Evolutionary conservation across 1,284 basidiomycete genomes (phyloP).

Genomic region (Neolentinus lepideus): DNA sequence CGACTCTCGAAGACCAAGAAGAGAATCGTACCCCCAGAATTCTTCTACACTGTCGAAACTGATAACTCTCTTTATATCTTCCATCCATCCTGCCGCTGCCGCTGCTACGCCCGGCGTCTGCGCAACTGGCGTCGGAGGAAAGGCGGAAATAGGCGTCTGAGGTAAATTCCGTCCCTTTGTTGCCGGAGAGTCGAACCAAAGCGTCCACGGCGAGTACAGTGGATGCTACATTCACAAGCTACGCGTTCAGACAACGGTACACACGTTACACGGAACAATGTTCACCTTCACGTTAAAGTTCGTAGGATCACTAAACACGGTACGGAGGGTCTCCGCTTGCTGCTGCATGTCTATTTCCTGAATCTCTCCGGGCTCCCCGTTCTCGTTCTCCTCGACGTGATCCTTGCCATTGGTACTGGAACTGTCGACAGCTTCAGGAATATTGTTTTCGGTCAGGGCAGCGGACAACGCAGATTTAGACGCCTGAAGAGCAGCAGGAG

Average conservation of each 20-base stretch:
- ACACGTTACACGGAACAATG: constrained; percentile 23
- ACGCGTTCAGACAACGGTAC: constrained; percentile 5
- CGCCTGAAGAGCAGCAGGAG: constrained; percentile 59
- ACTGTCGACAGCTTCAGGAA: constrained; percentile 10
- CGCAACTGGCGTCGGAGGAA: constrained; percentile 66
- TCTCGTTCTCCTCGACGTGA: constrained; percentile 27
- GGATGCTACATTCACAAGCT: constrained; percentile 57
- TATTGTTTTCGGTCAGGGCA: constrained; percentile 48
- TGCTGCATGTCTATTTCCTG: constrained; percentile 76
- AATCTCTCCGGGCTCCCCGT: constrained; percentile 62
- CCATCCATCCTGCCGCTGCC: constrained; percentile 91
- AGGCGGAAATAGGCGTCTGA: constrained; percentile 75
- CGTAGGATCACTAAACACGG: constrained; percentile 85
- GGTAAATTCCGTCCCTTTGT: constrained; percentile 85
- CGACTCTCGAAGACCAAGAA: constrained; percentile 1
- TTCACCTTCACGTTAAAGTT: constrained; percentile 85
- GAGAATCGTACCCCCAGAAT: constrained; percentile 81
- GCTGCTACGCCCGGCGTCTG: constrained; percentile 54
- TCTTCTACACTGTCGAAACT: constrained; percentile 93
- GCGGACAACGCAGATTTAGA: constrained; percentile 67
- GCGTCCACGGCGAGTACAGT: constrained; percentile 89
- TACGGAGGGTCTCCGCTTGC: constrained; percentile 77
- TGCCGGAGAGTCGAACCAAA: constrained; percentile 93
- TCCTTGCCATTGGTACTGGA: constrained; percentile 14
- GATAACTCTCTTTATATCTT: constrained; percentile 93